These are phyloP conservation scores for Spergularia azorica DNA, from an alignment of 179 eudicot genomes.

Conservation along the genomic window DNA sequence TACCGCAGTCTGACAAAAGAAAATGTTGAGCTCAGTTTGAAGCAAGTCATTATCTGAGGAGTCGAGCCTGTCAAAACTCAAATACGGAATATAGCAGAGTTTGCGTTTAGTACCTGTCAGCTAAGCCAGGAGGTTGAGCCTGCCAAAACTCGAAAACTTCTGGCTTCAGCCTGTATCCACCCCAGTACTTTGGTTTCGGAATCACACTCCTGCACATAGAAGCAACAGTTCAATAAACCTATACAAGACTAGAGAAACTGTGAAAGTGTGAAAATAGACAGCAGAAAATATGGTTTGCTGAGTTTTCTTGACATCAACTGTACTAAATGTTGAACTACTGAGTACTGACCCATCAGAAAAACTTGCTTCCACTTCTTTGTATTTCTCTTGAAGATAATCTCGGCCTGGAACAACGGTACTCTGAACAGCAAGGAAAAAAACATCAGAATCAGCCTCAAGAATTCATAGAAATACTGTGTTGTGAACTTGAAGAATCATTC, in stretches of 20 bases:
- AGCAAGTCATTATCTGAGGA: not conserved
- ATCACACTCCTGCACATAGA: slow-evolving; percentile 62
- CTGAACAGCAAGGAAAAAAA: slow-evolving; percentile 38
- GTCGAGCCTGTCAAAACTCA: too few species aligned
- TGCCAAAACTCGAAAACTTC: slow-evolving; percentile 93
- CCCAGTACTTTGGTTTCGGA: slow-evolving; percentile 91
- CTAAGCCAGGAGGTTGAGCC: slow-evolving; percentile 89
- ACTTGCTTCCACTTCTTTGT: slow-evolving; percentile 61
- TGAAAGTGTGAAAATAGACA: not conserved
- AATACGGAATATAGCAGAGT: not conserved
- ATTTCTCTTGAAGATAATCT: slow-evolving; percentile 62
- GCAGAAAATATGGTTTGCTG: not conserved
- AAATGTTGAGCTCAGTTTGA: not conserved
- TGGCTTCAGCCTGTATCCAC: slow-evolving; percentile 92
- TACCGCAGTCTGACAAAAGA: slow-evolving; percentile 60
- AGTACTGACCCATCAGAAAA: slow-evolving; percentile 66
- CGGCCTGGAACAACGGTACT: slow-evolving; percentile 81
- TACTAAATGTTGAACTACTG: slow-evolving; percentile 25
- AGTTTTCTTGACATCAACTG: not conserved
- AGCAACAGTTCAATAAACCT: not conserved
- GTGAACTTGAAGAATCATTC: not conserved
- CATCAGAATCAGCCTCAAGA: not conserved
- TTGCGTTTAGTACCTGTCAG: slow-evolving; percentile 62
- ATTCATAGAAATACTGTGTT: not conserved
- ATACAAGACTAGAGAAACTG: not conserved